Evolutionary conservation across 441 rosid genomes (phyloP), one percentile per base, ranked within the genome.

Genomic region (Kokia cookei): DNA sequence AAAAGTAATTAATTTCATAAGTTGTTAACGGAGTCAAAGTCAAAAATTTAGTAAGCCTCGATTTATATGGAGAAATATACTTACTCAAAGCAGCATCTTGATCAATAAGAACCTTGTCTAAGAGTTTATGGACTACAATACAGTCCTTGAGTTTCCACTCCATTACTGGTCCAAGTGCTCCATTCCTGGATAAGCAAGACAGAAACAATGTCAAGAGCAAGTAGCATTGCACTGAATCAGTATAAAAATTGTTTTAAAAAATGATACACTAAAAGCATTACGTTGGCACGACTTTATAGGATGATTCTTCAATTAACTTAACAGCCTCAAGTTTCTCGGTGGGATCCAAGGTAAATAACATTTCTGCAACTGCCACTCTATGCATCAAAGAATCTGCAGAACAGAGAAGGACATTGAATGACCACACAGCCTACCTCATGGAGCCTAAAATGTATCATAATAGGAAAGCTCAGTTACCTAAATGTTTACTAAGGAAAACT

Each of bases 291-390:
- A 81, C 71, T 57, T 79, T 83, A 77, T 88, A 89, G 73, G 85
- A 70, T 29, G 97, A 90, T 80, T 91, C 97, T 84, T 96, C 99
- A 79, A 94, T 89, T 81, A 93, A 82, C 75, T 87, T 87, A 78
- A 89, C 69, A 73, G 99, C 97, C 78, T 89, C 97, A 1, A 82
- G 66, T 84, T 90, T 89, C 83, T 87, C 88, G 82, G 78, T 81
- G 43, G 93, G 88, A 79, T 94, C 97, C 79, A 96, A 86, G 69
- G 88, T 76, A 80, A 60, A 79, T 27, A 93, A 67, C 97, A 94
- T 93, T 85, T 96, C 99, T n/a, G 99, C 98, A 71, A 83, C 97
- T 63, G 98, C 99, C 69, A 91, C 95, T 82, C 97, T 94, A 84
- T 96, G 99, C 96, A 88, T 88, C 89, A 96, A 89, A 57, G 98